Evolutionary conservation across 2,329 filamentous ascomycete species (phyloP), one percentile per base, ranked within the genome.

Genomic region (Hymenoscyphus occultus): DNA sequence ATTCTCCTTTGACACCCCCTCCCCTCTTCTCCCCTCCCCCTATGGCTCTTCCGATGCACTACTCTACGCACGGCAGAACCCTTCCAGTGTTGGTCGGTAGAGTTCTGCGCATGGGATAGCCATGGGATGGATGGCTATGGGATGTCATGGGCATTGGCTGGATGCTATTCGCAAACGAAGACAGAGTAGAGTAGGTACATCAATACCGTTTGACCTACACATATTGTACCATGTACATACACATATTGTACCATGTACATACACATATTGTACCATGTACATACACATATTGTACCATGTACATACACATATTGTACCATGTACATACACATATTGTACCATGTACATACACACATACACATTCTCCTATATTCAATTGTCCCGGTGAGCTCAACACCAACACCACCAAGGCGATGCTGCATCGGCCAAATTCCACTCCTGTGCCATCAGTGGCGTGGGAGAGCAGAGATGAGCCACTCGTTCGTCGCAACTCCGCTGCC

Each of bases 391-490:
- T 48, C 45, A 48, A 19, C 45, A 48, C 16, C 42, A 45, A 28
- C 28, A 28, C 28, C 28, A 28, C 28, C 28, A 28, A 28, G 28
- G 45, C n/a, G 45, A 48, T 22, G 19, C n/a, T 48, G 45, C 45
- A 48, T 48, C 45, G 45, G 45, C 45, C 45, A 48, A 48, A 48
- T 48, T 7, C n/a, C 13, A 48, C 19, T 48, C 45, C 16, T 48
- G 45, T 48, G 19, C 45, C 10, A 14, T 48, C n/a, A 48, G 10
- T 5, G 45, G 6, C n/a, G n/a, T 22, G 3, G n/a, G 5, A 19
- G n/a, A 48, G n/a, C n/a, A 19, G n/a, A 48, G 45, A 48, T 48
- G 45, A 48, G 45, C 45, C 45, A 48, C 45, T 48, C 45, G n/a
- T 48, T 48, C n/a, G 1, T 48, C 45, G n/a, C 45, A 48, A 22